These are phyloP conservation scores for Monosporascus sp. DNA, from an alignment of 2,329 filamentous ascomycete species.

Conservation along the genomic window DNA sequence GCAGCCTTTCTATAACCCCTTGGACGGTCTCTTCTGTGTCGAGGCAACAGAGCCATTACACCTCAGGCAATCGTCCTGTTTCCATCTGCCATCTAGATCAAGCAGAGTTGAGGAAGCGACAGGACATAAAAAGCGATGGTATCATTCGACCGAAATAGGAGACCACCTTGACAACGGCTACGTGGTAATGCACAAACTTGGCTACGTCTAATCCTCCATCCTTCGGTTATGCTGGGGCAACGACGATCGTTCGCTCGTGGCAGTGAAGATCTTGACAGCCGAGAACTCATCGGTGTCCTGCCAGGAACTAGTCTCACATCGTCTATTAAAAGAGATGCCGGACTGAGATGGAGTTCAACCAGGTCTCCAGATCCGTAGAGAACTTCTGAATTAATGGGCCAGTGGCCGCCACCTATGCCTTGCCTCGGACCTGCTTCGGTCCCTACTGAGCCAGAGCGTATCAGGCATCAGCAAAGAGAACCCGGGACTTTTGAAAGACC, in stretches of 20 bases:
- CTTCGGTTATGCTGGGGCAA: not conserved
- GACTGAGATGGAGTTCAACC: constrained; percentile 1
- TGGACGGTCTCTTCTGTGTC: not conserved
- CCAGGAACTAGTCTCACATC: not conserved
- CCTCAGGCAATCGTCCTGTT: not conserved
- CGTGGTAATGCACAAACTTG: not conserved
- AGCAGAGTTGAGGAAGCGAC: not conserved
- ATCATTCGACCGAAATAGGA: not conserved
- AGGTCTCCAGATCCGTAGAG: constrained; percentile 1
- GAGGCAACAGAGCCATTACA: not conserved
- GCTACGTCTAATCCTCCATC: not conserved
- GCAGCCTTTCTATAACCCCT: too few relatives aligned
- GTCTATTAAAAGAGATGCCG: not conserved
- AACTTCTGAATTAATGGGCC: constrained; percentile 7
- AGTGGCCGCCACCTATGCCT: constrained; percentile 9
- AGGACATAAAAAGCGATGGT: not conserved
- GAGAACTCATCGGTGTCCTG: not conserved
- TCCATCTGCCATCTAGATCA: not conserved
- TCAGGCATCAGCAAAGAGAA: constrained; percentile 1
- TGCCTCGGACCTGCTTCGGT: constrained; percentile 1
- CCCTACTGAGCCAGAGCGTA: constrained; percentile 2
- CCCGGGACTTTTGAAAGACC: constrained; percentile 2
- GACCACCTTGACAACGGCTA: not conserved
- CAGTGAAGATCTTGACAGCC: not conserved
- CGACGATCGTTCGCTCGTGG: not conserved